Evolutionary conservation across 2,329 filamentous ascomycete genomes (phyloP), one percentile per base, ranked within the genome.

Genomic region (Paraphoma chrysanthemicola): DNA sequence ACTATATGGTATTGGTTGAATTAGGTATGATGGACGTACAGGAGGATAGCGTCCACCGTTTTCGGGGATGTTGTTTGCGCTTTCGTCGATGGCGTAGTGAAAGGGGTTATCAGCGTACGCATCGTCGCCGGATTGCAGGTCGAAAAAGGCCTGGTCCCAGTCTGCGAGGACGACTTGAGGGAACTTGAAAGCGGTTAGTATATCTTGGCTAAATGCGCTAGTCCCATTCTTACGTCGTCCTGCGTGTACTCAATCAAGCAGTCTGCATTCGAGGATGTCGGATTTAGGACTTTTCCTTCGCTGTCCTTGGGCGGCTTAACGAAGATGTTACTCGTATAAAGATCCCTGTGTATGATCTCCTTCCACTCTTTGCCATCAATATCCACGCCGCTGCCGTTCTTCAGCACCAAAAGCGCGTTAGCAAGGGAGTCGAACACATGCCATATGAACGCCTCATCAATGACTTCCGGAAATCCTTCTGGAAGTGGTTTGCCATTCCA

Each of bases 41-140:
- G 11, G 39, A 6, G 39, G 39, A 16, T 42, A 42, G 12, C 12
- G 12, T 17, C 2, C 14, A n/a, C 16, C 16, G 4, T 3, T 4
- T 9, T n/a, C 39, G 16, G 8, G 11, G 16, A 14, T 9, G 11
- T 42, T 16, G 16, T 16, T 90, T 10, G 18, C 44, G 12, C 4
- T 30, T 2, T 36, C 33, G 14, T 36, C 7, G 3, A 36, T 36
- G 33, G 30, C 14, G 14, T 45, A 45, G 14, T 45, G 44, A 7
- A 30, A 9, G 6, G 48, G 51, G 16, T 57, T 60, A 30, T 60
- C 54, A 4, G 49, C 17, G 18, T 60, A 57, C 1, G 36, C 17
- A 11, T 60, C 45, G 4, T 33, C 33, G 3, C 28, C 30, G 1
- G 44, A 43, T 17, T 57, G 57, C 1, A 60, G 48, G 12, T 57